Evolutionary conservation across 2,329 filamentous ascomycete species (phyloP).

Genomic region (Fusarium decemcellulare): DNA sequence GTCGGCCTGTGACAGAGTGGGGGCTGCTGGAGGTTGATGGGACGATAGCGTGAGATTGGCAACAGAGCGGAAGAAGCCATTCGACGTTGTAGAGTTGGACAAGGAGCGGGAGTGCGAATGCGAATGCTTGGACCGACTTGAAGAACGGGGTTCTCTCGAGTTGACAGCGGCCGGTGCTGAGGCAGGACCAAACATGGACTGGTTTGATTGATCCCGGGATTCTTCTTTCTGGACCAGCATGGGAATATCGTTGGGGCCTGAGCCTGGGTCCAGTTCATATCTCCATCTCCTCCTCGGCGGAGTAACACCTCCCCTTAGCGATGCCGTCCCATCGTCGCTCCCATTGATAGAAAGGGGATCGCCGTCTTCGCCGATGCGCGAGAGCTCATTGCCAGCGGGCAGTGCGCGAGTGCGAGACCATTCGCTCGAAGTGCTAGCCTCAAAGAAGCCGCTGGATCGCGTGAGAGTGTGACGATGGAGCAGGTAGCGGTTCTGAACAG

Average conservation of each 20-base stretch:
- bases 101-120: slow-evolving; percentile 63
- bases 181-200: slow-evolving; percentile 52
- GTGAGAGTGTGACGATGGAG: slow-evolving; percentile 89
- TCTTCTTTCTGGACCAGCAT: slow-evolving; percentile 88
- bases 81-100: slow-evolving; percentile 58
- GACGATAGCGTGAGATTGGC: slow-evolving; percentile 77
- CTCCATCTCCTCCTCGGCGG: slow-evolving; percentile 76
- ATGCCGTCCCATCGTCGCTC: slow-evolving; percentile 39
- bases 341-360: slow-evolving; percentile 40
- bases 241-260: slow-evolving; percentile 81
- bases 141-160: slow-evolving; percentile 60
- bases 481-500: slow-evolving; percentile 82
- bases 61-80: slow-evolving; percentile 86
- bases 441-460: slow-evolving; percentile 94
- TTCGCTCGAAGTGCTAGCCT: slow-evolving; percentile 84
- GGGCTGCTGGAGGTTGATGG: slow-evolving; percentile 59
- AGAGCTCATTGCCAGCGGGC: slow-evolving; percentile 61
- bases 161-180: slow-evolving; percentile 39
- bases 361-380: slow-evolving; percentile 66
- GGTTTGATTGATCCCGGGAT: slow-evolving; percentile 34
- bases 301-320: slow-evolving; percentile 22
- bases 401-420: slow-evolving; percentile 66
- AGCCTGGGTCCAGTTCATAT: slow-evolving; percentile 87
- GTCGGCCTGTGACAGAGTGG: slow-evolving; percentile 70
- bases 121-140: slow-evolving; percentile 41